These are phyloP conservation scores for Jamesozyma lodderae DNA, from an alignment of 805 yeast genomes.

Conservation along the genomic window DNA sequence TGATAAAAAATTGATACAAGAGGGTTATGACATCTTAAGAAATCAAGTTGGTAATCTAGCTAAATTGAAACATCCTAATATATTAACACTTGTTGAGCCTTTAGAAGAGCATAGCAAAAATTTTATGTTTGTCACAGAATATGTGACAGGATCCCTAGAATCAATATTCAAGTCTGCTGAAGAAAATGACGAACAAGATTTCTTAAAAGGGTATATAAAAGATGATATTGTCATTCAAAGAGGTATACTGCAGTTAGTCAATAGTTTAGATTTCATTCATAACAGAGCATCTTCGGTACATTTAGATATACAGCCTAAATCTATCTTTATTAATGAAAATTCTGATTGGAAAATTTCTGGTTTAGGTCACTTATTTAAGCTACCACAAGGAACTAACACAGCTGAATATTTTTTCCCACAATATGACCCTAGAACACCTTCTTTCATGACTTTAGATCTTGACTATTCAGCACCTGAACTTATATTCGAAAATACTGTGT, in stretches of 20 bases:
- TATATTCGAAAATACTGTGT: conserved; percentile 52
- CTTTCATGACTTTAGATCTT: conserved; percentile 57
- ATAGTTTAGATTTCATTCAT: conserved; percentile 78
- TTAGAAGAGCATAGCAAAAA: conserved; percentile 76
- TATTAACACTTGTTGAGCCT: conserved; percentile 77
- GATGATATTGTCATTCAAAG: conserved; percentile 71
- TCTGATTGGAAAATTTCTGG: conserved; percentile 95
- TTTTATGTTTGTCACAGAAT: conserved; percentile 77
- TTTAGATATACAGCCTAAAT: conserved; percentile 65
- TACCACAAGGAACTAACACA: conserved; percentile 43
- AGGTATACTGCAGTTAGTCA: conserved; percentile 70
- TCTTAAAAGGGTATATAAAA: conserved; percentile 37
- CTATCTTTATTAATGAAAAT: conserved; percentile 67
- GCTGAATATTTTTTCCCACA: conserved; percentile 61
- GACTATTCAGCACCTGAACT: conserved; percentile 83
- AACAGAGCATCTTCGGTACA: conserved; percentile 66
- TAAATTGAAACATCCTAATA: conserved; percentile 81
- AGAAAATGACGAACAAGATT: conserved; percentile 20
- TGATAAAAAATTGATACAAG: conserved; percentile 41
- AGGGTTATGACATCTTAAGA: conserved; percentile 59
- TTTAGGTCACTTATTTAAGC: conserved; percentile 40
- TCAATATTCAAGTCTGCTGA: conserved; percentile 32
- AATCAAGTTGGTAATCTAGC: conserved; percentile 64
- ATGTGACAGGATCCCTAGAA: conserved; percentile 48
- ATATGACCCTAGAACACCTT: conserved; percentile 66